A percentile compares a stretch with the other conserved stretches of the same genome.
Conservation (phyloP, 2,329 filamentous ascomycete species). For the Keithomyces neogunnii region DNA sequence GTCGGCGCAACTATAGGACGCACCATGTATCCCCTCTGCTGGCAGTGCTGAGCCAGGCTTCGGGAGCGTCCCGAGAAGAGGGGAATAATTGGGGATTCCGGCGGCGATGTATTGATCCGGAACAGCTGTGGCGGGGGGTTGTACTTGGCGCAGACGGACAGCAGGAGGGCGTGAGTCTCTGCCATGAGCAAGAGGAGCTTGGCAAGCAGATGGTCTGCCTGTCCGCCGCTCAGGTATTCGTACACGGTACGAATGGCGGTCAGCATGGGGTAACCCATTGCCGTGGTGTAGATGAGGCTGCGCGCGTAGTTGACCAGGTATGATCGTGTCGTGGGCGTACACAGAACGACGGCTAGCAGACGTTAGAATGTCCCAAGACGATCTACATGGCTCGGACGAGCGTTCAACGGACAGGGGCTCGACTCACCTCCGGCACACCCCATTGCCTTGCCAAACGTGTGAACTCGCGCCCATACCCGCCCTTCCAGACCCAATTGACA, state of each 20-base stretch:
- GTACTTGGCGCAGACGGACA: conserved; percentile 20
- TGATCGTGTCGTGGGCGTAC: conserved; percentile 46
- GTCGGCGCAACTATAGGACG: conserved; percentile 61
- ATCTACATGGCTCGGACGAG: background rate
- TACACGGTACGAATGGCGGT: conserved; percentile 51
- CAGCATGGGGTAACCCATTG: conserved; percentile 53
- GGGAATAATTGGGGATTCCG: conserved; percentile 56
- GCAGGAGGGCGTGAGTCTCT: conserved; percentile 38
- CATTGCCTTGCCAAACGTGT: conserved; percentile 62
- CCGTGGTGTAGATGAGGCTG: conserved; percentile 68
- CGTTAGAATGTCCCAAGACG: background rate
- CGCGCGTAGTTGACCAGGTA: conserved; percentile 71
- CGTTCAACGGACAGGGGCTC: background rate
- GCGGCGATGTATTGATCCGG: conserved; percentile 23
- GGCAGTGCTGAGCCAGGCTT: conserved; percentile 50
- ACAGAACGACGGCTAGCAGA: conserved; percentile 45
- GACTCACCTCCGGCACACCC: conserved; percentile 60
- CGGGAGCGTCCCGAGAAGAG: conserved; percentile 51
- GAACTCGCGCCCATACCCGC: conserved; percentile 47
- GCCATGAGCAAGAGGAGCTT: conserved; percentile 24
- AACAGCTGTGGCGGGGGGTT: conserved; percentile 19
- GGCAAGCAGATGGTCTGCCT: conserved; percentile 27
- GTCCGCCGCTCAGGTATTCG: conserved; percentile 42
- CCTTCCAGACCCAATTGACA: conserved; percentile 46
- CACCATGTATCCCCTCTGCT: conserved; percentile 49